Evolutionary conservation across 2,329 filamentous ascomycete genomes (phyloP), one percentile per base, ranked within the genome.

Genomic region (Trichoderma brevicompactum): DNA sequence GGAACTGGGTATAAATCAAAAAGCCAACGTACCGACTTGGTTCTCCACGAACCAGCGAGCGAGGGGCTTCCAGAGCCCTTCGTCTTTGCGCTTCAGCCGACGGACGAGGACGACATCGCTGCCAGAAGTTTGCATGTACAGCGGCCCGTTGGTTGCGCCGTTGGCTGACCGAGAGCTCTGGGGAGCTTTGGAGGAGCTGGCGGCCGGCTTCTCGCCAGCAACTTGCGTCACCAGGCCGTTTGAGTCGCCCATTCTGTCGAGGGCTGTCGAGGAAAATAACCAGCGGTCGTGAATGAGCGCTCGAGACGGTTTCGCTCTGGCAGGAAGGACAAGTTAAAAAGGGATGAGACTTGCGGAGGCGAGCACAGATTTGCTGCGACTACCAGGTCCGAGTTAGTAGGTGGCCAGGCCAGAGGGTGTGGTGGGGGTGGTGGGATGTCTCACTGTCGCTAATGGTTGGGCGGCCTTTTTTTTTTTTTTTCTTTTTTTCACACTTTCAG

Each of bases 31-130:
- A 94, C 91, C 90, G 72, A 92, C 89, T 76, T 94, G 91, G 76
- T 94, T 92, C 73, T 91, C 82, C 70, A 92, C 87, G 75, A 94
- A 85, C 87, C 89, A 92, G 73, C 83, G 82, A 67, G 86, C 84
- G 52, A 91, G 77, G 67, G 83, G 83, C 73, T 84, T 87, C 77
- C 85, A 79, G 46, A 87, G 81, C 64, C 87, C 82, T 70, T 89
- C 85, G 59, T 87, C 85, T 76, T 87, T 88, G 74, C 82, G 81
- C 79, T 85, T 89, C 68, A 84, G 77, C 69, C 85, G 83, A 70
- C 84, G 81, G 53, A 86, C 81, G 32, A 86, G 78, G 54, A 86
- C 81, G 53, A 81, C 80, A 66, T 83, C 85, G 73, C 79, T 80
- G 70, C 77, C 74, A 40, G 79, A 80, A 34, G 78, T 82, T 73